Evolutionary conservation across 106 monocot genomes (phyloP).

Genomic region (Alisma plantagoaquatica): DNA sequence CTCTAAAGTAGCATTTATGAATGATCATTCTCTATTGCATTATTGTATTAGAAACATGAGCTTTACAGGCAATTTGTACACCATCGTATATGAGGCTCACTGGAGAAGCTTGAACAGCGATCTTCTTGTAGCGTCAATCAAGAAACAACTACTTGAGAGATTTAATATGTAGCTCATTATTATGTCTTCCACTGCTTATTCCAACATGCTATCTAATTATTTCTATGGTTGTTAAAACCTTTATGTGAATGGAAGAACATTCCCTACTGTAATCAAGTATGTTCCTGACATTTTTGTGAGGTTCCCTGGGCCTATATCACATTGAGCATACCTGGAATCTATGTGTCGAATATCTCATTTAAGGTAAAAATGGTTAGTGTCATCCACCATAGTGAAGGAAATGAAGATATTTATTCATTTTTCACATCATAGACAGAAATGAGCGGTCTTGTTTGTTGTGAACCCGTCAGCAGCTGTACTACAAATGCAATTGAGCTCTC

Average conservation of each 20-base stretch:
- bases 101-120: slow-evolving; percentile 95
- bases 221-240: slow-evolving; percentile 64
- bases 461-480: slow-evolving; percentile 48
- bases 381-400: slow-evolving; percentile 62
- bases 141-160: slow-evolving; percentile 54
- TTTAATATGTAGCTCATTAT: slow-evolving; percentile 68
- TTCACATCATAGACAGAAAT: slow-evolving; percentile 86
- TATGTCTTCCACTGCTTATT: slow-evolving; percentile 96
- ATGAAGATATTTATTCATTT: slow-evolving; percentile 85
- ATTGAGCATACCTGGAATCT: slow-evolving; percentile 16
- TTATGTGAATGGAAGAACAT: slow-evolving; percentile 64
- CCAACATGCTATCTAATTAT: slow-evolving; percentile 58
- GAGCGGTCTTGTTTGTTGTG: slow-evolving; percentile 80
- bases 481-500: slow-evolving; percentile 83
- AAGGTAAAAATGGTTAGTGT: slow-evolving; percentile 53
- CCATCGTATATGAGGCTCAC: slow-evolving; percentile 95
- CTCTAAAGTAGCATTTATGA: slow-evolving; percentile 61
- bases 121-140: slow-evolving; percentile 67
- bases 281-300: slow-evolving; percentile 43
- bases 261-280: slow-evolving; percentile 87
- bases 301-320: slow-evolving; percentile 9
- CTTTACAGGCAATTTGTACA: slow-evolving; percentile 50
- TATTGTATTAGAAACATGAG: slow-evolving; percentile 48
- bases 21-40: slow-evolving; percentile 82
- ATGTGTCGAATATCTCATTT: slow-evolving; percentile 54